Base-by-base conservation (phyloP, 1,284 basidiomycete genomes). In the Cystobasidium sp. region DNA sequence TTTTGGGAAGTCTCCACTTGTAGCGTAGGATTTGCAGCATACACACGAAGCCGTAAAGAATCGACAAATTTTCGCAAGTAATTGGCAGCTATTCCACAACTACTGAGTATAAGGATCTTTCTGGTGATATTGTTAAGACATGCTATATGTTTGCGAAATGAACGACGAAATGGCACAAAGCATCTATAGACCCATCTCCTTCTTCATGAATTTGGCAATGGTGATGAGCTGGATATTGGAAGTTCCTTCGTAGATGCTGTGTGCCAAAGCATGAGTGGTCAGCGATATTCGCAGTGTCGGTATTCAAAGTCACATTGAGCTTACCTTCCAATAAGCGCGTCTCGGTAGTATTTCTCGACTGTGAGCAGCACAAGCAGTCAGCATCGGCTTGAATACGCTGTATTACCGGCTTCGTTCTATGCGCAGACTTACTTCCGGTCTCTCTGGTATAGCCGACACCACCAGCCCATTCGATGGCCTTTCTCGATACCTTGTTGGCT, bases 151-250 rank as follows among this genome's bases (percentile, higher is more conserved):
- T 55, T n/a, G 53, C n/a, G 6, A 4, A 41, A 3, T 56, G 53
- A 20, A 37, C 53, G 53, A 37, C 53, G 12, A 22, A 37, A 22
- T 12, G 12, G 5, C 14, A 22, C 14, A 37, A 37, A 5, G 10
- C n/a, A 12, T 63, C 64, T 55, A 52, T 1, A 66, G n/a, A 39
- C 70, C 70, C 52, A 73, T 43, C 9, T 75, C 66, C 53, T 75
- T 75, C 64, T 75, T 72, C 51, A 73, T 31, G 58, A 90, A 90
- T 84, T 92, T 97, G 46, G 94, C 93, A 80, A 99, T 97, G 0
- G 97, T 99, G 83, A 95, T 90, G 66, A 97, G 85, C 84, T 98
- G 96, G 77, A 99, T 98, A 82, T 97, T 97, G 44, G 90, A 93
- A 51, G 95, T 97, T 47, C 95, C 94, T 82, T 96, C 94, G 82